Evolutionary conservation across 164 flowering plant species (phyloP).

Genomic region (Vitis labrusca): DNA sequence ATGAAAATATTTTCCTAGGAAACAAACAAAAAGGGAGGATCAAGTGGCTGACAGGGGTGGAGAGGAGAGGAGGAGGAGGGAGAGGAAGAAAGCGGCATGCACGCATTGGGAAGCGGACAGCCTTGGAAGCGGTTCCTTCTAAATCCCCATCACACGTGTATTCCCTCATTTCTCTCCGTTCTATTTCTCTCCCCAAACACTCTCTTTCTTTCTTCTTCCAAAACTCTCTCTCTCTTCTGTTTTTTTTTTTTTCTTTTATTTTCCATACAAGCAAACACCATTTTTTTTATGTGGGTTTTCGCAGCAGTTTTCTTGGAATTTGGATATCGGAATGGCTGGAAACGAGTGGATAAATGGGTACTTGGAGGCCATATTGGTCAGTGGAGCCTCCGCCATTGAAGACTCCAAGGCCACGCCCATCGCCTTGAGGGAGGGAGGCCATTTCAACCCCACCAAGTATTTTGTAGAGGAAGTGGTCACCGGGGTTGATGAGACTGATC

Average conservation of each 20-base stretch:
- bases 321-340: slow-evolving; percentile 51
- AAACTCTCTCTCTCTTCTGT: too few species aligned
- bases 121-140: slow-evolving; percentile 10
- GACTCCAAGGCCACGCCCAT: slow-evolving; percentile 34
- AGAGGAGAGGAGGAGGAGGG: neutral
- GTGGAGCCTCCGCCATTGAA: slow-evolving; percentile 51
- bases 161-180: neutral
- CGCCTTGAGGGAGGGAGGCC: slow-evolving; percentile 45
- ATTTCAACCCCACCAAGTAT: slow-evolving; percentile 85
- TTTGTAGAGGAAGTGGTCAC: slow-evolving; percentile 91
- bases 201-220: neutral
- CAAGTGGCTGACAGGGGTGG: neutral
- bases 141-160: neutral
- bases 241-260: too few species aligned
- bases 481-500: slow-evolving; percentile 87
- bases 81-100: slow-evolving; percentile 6
- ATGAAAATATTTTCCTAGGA: neutral
- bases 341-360: slow-evolving; percentile 96
- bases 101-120: slow-evolving; percentile 43
- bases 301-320: too few species aligned
- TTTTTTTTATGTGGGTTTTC: neutral
- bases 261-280: too few species aligned
- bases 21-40: neutral
- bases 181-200: neutral
- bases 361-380: slow-evolving; percentile 80